Conservation (phyloP, 306 rosid genomes). For the Cucumis melo region DNA sequence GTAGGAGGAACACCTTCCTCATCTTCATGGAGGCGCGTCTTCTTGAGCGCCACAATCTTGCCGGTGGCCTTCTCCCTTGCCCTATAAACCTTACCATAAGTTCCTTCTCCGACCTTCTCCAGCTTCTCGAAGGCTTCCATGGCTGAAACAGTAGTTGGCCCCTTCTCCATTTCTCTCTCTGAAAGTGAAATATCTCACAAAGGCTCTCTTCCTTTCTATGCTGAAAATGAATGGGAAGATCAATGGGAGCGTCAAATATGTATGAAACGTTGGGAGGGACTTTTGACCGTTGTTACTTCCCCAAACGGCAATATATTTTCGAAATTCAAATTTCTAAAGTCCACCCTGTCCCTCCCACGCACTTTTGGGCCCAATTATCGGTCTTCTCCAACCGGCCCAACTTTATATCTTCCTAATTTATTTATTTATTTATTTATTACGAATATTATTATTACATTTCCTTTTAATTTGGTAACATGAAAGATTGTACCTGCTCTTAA, state of each 20-base stretch:
- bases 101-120: constrained; percentile 93
- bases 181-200: not conserved
- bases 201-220: not conserved
- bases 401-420: not conserved
- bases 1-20: constrained; percentile 98
- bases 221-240: not conserved
- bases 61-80: constrained; percentile 75
- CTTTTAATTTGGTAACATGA: not conserved
- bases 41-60: constrained; percentile 84
- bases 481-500: no score
- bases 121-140: constrained; percentile 83
- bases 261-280: constrained; percentile 5
- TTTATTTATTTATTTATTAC: no score
- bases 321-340: not conserved
- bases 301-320: not conserved
- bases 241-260: not conserved
- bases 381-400: not conserved
- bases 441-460: not conserved
- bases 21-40: constrained; percentile 92
- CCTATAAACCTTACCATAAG: constrained; percentile 83
- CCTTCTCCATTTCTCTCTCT: constrained; percentile 20
- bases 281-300: not conserved
- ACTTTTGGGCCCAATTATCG: not conserved
- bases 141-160: constrained; percentile 28
- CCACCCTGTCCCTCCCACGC: not conserved